Evolutionary conservation across 108 stramenopile genomes (phyloP).

Genomic region (Nitzschia sp.): DNA sequence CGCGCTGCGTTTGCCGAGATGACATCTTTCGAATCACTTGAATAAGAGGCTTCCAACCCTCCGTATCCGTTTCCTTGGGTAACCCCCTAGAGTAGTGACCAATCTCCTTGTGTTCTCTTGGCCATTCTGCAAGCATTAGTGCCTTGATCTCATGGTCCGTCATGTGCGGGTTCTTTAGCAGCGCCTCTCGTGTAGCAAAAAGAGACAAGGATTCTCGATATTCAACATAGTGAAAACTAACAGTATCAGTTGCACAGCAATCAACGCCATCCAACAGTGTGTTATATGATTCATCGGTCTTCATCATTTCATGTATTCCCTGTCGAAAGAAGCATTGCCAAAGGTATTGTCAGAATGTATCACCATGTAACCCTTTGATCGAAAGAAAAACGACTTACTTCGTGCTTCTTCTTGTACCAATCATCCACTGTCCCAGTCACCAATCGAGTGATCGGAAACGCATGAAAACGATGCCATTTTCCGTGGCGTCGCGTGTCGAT

Average conservation of each 20-base stretch:
- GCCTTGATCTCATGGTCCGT: conserved; percentile 63
- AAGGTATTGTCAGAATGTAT: not conserved
- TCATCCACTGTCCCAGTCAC: conserved; percentile 77
- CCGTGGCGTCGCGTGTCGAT: conserved; percentile 65
- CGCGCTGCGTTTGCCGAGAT: conserved; percentile 36
- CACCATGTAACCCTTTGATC: too few relatives aligned
- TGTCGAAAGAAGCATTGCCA: not conserved
- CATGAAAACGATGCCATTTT: conserved; percentile 78
- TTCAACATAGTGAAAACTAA: conserved; percentile 92
- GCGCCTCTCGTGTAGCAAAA: conserved; percentile 57
- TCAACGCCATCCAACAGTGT: conserved; percentile 46
- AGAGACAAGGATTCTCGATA: conserved; percentile 66
- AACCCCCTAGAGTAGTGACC: conserved; percentile 68
- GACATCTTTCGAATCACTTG: conserved; percentile 45
- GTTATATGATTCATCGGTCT: conserved; percentile 47
- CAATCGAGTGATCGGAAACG: conserved; percentile 71
- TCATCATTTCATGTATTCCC: conserved; percentile 48
- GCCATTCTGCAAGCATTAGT: conserved; percentile 68
- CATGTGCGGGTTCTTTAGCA: conserved; percentile 59
- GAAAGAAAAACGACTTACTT: conserved; percentile 20
- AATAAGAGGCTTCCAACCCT: conserved; percentile 41
- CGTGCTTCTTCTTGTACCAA: conserved; percentile 83
- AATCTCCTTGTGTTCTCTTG: conserved; percentile 47
- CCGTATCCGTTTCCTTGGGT: conserved; percentile 39
- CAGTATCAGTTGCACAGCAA: conserved; percentile 73